These are phyloP conservation scores for Kwoniella shandongensis DNA, from an alignment of 768 basidiomycete species.

Conservation along the genomic window DNA sequence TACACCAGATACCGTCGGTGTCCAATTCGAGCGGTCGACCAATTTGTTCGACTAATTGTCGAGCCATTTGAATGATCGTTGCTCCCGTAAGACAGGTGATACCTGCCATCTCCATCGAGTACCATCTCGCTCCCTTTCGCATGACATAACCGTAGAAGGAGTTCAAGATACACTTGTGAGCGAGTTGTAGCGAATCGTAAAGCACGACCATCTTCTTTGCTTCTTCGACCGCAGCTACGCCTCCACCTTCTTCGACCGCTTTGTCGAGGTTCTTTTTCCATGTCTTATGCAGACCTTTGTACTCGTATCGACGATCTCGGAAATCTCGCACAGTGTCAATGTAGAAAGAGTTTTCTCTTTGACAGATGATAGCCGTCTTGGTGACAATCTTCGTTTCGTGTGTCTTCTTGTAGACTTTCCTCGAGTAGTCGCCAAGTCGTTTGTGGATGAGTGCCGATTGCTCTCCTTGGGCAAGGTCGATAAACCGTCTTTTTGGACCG, in stretches of 20 bases:
- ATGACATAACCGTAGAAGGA: slow-evolving; percentile 99
- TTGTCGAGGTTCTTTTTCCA: slow-evolving; percentile 98
- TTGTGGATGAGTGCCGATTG: slow-evolving; percentile 92
- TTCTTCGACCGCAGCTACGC: slow-evolving; percentile 85
- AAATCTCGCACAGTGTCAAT: slow-evolving; percentile 97
- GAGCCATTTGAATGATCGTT: slow-evolving; percentile 97
- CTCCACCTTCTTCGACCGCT: slow-evolving; percentile 65
- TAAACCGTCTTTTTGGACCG: slow-evolving; percentile 73
- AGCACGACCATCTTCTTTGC: slow-evolving; percentile 99
- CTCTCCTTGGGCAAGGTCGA: slow-evolving; percentile 77
- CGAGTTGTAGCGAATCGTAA: slow-evolving; percentile 96
- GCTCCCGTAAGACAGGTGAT: slow-evolving; percentile 98
- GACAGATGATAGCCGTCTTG: slow-evolving; percentile 92
- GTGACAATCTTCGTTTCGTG: slow-evolving; percentile 95
- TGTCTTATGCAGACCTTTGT: slow-evolving; percentile 96
- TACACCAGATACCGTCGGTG: slow-evolving; percentile 99
- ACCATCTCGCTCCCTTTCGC: slow-evolving; percentile 98
- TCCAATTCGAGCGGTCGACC: slow-evolving; percentile 95
- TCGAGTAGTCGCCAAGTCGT: slow-evolving; percentile 94
- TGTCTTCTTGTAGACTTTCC: slow-evolving; percentile 97
- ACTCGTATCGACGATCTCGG: slow-evolving; percentile 96
- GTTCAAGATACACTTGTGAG: slow-evolving; percentile 99
- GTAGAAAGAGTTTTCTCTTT: slow-evolving; percentile 97
- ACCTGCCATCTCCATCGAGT: slow-evolving; percentile 99
- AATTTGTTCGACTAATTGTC: slow-evolving; percentile 94